Evolutionary conservation across 805 yeast genomes (phyloP).

Genomic region (Saturnispora besseyi): DNA sequence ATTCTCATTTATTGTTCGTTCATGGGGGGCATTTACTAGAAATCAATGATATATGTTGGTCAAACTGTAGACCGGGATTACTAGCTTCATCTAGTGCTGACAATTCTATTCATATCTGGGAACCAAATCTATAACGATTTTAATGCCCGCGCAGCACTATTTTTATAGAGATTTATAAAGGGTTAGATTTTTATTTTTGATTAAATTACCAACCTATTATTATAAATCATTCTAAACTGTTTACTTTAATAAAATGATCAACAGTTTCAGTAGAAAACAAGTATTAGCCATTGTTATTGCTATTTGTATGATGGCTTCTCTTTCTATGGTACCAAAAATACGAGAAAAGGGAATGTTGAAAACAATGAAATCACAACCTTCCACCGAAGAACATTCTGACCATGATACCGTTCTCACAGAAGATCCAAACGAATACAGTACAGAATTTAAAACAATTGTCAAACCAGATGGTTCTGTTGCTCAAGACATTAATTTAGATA

Average conservation of each 20-base stretch:
- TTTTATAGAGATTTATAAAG: neutral
- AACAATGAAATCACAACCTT: neutral
- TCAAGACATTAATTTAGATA: slow-evolving; percentile 6
- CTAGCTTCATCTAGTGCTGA: slow-evolving; percentile 75
- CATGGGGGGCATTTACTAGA: slow-evolving; percentile 89
- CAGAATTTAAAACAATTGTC: neutral
- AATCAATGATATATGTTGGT: slow-evolving; percentile 80
- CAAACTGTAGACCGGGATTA: slow-evolving; percentile 59
- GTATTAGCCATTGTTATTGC: neutral
- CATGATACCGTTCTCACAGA: neutral
- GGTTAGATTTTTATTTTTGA: neutral
- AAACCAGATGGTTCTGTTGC: slow-evolving; percentile 1
- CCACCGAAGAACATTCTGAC: neutral
- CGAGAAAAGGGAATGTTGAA: neutral
- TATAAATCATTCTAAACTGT: neutral
- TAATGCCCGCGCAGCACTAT: neutral
- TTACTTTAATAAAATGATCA: neutral
- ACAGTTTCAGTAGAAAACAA: neutral
- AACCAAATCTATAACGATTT: slow-evolving; percentile 33
- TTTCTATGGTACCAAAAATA: slow-evolving; percentile 11
- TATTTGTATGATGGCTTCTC: slow-evolving; percentile 4
- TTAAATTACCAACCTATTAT: neutral
- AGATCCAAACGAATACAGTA: neutral
- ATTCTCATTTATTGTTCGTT: slow-evolving; percentile 38
- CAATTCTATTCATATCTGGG: slow-evolving; percentile 83